phyloP scores from a whole-genome alignment of 1,284 basidiomycete genomes.

The Ceratobasidium sp. region DNA sequence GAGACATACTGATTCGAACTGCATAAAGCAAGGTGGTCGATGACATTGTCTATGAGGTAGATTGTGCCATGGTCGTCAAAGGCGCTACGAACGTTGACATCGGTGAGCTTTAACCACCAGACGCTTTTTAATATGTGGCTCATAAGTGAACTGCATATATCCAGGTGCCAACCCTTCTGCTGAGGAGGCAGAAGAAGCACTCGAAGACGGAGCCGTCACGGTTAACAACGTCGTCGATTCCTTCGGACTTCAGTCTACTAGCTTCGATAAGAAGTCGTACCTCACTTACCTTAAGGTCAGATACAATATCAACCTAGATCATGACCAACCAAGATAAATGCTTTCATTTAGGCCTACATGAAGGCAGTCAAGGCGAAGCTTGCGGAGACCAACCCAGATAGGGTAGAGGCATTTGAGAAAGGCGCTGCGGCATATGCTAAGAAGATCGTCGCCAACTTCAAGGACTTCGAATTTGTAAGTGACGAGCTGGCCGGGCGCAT shows the following conservation, averaged over 20 bases:
- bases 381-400: conserved; percentile 64
- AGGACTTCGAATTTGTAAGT: conserved; percentile 85
- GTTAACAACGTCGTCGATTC: conserved; percentile 95
- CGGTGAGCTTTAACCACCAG: conserved; percentile 61
- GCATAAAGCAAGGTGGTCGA: conserved; percentile 78
- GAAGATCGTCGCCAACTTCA: conserved; percentile 90
- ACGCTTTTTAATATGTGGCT: conserved; percentile 3
- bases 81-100: conserved; percentile 87
- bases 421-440: conserved; percentile 79
- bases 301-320: conserved; percentile 13
- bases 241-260: conserved; percentile 85
- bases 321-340: not conserved
- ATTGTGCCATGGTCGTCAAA: conserved; percentile 77
- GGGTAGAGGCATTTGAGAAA: conserved; percentile 84
- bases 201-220: conserved; percentile 76
- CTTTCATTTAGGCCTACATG: conserved; percentile 70
- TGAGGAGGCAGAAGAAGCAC: conserved; percentile 84
- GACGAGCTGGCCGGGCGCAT: not conserved
- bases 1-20: conserved; percentile 31
- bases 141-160: conserved; percentile 23
- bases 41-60: conserved; percentile 88
- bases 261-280: conserved; percentile 94
- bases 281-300: conserved; percentile 84
- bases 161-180: conserved; percentile 88
- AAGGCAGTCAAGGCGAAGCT: conserved; percentile 77